Base-by-base conservation (phyloP, 306 rosid genomes). In the Vigna nakashimae region DNA sequence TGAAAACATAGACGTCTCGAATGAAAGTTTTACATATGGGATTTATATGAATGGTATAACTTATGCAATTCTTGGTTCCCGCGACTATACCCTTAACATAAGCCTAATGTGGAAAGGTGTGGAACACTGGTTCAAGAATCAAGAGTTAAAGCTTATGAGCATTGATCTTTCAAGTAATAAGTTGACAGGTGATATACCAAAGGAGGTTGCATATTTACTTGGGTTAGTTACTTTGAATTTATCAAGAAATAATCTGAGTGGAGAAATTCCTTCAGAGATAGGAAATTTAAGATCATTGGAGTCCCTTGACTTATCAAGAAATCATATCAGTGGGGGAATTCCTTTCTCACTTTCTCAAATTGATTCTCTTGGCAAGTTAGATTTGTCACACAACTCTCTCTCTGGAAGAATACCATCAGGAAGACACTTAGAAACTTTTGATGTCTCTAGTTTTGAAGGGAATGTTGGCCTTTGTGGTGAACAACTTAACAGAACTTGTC, bases 381-480 rank as follows among this genome's bases (percentile, higher is more conserved):
- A 73, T 28, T 58, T 73, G 69, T 73, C 78, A 58, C 0, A 58
- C 30, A 73, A 73, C 30, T 4, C 8, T 26, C 78, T 73, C 0
- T 24, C 17, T 1, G 77, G 77, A 73, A 73, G 22, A 56, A 73
- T 56, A n/a, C 77, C 77, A 20, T 13, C 2, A 0, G 67, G 67
- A 1, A 38, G 36, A 12, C 76, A 71, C 7, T 9, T 52, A 3
- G 12, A 20, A 0, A 72, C 65, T 15, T 46, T 3, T 30, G 52
- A 30, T 0, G 76, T 26, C 14, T 56, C 51, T 30, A 2, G 59
- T 11, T 78, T 36, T 45, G 76, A 56, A 55, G 76, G 70, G 12
- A 78, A 78, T 69, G 3, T 5, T 4, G 51, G 30, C 12, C 76
- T 78, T 5, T 78, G 76, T 32, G 76, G 82, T 11, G 8, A 43